Percentiles rank a stretch among this genome's conserved stretches.
These are phyloP conservation scores for Exophiala mesophila DNA, from an alignment of 2,329 filamentous ascomycete species.

Conservation along the genomic window DNA sequence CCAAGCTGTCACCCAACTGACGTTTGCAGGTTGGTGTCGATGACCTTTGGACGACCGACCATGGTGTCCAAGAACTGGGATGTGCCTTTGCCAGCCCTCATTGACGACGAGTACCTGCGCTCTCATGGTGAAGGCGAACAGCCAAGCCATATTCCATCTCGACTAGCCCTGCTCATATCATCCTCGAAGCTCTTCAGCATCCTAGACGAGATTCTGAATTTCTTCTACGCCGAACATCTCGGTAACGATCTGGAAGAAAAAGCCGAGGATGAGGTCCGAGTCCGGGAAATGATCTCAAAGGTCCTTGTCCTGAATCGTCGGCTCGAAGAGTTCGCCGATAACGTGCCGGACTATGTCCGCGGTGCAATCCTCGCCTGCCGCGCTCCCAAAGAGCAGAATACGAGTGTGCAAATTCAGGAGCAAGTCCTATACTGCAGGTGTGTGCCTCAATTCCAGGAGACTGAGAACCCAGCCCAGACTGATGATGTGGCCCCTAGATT, in stretches of 20 bases:
- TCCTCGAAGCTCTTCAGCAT: slow-evolving; percentile 34
- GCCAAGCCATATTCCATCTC: slow-evolving; percentile 28
- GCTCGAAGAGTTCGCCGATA: slow-evolving; percentile 3
- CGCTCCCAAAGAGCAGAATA: slow-evolving; percentile 1
- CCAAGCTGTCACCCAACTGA: neutral
- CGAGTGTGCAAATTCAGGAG: slow-evolving; percentile 4
- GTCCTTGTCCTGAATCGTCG: slow-evolving; percentile 5
- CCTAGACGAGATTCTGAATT: slow-evolving; percentile 31
- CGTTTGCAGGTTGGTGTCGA: slow-evolving; percentile 21
- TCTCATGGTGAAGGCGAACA: slow-evolving; percentile 29
- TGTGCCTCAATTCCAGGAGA: neutral
- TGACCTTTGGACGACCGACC: slow-evolving; percentile 34
- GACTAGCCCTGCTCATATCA: slow-evolving; percentile 32
- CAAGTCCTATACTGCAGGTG: slow-evolving; percentile 8
- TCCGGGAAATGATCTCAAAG: slow-evolving; percentile 4
- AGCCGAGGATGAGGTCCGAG: neutral
- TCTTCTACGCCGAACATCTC: slow-evolving; percentile 1
- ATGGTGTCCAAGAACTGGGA: slow-evolving; percentile 27
- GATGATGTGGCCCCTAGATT: neutral
- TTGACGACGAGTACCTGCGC: slow-evolving; percentile 8
- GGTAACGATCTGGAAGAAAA: neutral
- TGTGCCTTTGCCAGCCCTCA: slow-evolving; percentile 21
- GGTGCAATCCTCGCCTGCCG: neutral
- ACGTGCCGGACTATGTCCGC: slow-evolving; percentile 3
- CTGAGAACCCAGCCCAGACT: too few species aligned